A percentile compares a stretch with the other conserved stretches of the same genome.
Conservation (phyloP, 805 yeast genomes). For the Metschnikowia lachancei region DNA sequence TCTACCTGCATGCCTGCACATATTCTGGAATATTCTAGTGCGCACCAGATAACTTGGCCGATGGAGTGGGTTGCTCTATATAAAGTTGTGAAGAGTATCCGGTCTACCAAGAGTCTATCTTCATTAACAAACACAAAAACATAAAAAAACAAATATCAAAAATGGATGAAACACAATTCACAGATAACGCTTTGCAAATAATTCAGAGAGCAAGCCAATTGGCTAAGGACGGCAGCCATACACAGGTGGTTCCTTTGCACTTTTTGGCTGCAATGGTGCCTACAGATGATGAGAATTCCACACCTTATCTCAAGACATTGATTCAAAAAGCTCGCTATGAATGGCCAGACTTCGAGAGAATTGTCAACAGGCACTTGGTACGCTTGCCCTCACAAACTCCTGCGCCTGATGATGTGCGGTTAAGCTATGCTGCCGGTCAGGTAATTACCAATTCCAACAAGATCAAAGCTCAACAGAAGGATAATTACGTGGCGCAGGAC, state of each 20-base stretch:
- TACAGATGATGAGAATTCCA: slow-evolving; percentile 47
- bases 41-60: slow-evolving; percentile 3
- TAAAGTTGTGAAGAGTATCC: neutral
- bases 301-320: slow-evolving; percentile 69
- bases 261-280: slow-evolving; percentile 87
- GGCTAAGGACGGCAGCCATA: slow-evolving; percentile 80
- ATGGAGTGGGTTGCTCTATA: slow-evolving; percentile 1
- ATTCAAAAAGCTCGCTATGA: slow-evolving; percentile 86
- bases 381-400: slow-evolving; percentile 86
- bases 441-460: slow-evolving; percentile 72
- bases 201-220: slow-evolving; percentile 75
- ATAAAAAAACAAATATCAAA: neutral
- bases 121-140: too few relatives aligned
- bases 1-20: slow-evolving; percentile 8
- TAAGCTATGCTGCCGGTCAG: slow-evolving; percentile 73
- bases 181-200: slow-evolving; percentile 87
- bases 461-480: slow-evolving; percentile 84
- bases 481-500: slow-evolving; percentile 89
- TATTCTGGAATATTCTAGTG: slow-evolving; percentile 19
- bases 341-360: slow-evolving; percentile 74
- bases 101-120: neutral
- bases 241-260: slow-evolving; percentile 85
- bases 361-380: slow-evolving; percentile 77
- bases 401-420: slow-evolving; percentile 76
- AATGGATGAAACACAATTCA: slow-evolving; percentile 74